A percentile compares a stretch with the other conserved stretches of the same genome.
Conservation (phyloP, 495 filamentous ascomycete genomes). For the Xylaria acuta region DNA sequence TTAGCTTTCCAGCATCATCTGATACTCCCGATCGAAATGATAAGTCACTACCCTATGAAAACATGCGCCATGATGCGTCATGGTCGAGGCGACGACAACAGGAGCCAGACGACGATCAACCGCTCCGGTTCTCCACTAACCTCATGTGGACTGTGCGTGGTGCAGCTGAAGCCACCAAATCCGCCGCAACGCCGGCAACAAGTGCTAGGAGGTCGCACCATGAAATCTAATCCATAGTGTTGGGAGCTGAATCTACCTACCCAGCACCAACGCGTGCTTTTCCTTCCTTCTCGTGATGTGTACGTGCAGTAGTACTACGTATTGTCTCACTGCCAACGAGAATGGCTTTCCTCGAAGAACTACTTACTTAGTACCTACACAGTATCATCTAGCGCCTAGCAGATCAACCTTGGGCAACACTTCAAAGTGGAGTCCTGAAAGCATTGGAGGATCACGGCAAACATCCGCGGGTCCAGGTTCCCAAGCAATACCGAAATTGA, state of each 20-base stretch:
- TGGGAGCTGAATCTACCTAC: neutral
- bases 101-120: neutral
- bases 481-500: conserved; percentile 9
- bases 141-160: neutral
- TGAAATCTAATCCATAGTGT: conserved; percentile 9
- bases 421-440: conserved; percentile 14
- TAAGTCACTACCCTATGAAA: neutral
- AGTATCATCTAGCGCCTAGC: neutral
- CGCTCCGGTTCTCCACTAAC: neutral
- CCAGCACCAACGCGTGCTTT: neutral
- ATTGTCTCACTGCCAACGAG: neutral
- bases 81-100: neutral
- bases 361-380: too few relatives aligned
- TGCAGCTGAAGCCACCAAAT: neutral
- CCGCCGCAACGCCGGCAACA: neutral
- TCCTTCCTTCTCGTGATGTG: neutral
- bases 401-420: neutral
- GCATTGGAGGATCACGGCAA: conserved; percentile 2
- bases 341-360: neutral
- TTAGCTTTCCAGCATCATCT: neutral
- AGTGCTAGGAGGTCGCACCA: conserved; percentile 4
- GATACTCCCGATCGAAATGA: neutral
- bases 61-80: neutral
- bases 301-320: too few relatives aligned
- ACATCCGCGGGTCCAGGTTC: conserved; percentile 4